Evolutionary conservation across 345 rosid species (phyloP), one percentile per base, ranked within the genome.

Genomic region (Populus deltoides): DNA sequence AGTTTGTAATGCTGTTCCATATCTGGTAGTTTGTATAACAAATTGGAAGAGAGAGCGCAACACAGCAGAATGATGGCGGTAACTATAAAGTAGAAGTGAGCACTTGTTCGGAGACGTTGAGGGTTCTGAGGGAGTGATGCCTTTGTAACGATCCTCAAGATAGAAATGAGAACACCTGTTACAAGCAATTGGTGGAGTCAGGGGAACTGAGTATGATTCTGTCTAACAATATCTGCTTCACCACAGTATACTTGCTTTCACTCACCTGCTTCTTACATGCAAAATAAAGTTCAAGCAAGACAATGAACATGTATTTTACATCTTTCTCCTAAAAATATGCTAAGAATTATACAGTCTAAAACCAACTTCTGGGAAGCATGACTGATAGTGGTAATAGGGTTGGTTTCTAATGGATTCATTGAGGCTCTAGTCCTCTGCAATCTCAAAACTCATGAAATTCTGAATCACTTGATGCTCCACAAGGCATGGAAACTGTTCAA

Each of bases 21-120:
- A 38, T 90, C 87, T 10, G 97, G 94, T 84, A 94, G 81, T 85
- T 90, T 93, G 88, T 85, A 51, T 7, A 93, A 78, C 79, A 92
- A 75, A 84, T 93, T 93, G 87, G 85, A 83, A 55, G 87, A 86
- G 33, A 89, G 45, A n/a, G 86, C 80, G 92, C 98, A 93, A 55
- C 88, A 82, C 5, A 92, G 62, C 57, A 93, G 88, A 65, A 91
- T 81, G 9, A 78, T 77, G 43, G 92, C 83, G 85, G 92, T 88
- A 59, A 91, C 92, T 51, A 93, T 87, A 68, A 95, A 92, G 71
- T 93, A 95, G 81, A 85, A 89, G 76, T 93, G 93, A 62, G 97
- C 89, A 70, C 97, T 93, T 7, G 91, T 81, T 78, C 89, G 81
- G 49, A 93, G 86, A 68, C 99, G 98, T 24, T 85, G 88, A 0